Conservation (phyloP, 108 stramenopile species). For the Chaetoceros tenuissimus region DNA sequence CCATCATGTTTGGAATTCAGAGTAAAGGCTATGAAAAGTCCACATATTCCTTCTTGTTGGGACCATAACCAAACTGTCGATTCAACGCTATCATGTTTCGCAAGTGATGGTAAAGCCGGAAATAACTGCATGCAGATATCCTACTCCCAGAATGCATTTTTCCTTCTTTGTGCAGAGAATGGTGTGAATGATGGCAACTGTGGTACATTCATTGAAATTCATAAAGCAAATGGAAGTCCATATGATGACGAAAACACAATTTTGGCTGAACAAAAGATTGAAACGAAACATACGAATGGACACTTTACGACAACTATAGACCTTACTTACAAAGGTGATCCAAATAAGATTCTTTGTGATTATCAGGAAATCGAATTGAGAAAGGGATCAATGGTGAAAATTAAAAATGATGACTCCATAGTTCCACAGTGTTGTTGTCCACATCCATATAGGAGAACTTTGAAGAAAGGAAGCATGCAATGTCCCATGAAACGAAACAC, state of each 20-base stretch:
- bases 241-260: constrained; percentile 31
- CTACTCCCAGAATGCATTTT: constrained; percentile 33
- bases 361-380: constrained; percentile 26
- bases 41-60: constrained; percentile 29
- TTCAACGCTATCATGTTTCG: constrained; percentile 26
- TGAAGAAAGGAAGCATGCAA: constrained; percentile 24
- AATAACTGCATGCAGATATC: constrained; percentile 40
- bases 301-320: constrained; percentile 32
- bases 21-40: constrained; percentile 15
- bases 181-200: constrained; percentile 29
- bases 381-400: constrained; percentile 28
- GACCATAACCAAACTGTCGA: constrained; percentile 50
- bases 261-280: constrained; percentile 25
- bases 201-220: constrained; percentile 47
- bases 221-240: constrained; percentile 22
- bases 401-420: constrained; percentile 8
- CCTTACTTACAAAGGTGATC: constrained; percentile 32
- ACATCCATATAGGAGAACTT: constrained; percentile 8
- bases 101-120: constrained; percentile 12
- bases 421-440: constrained; percentile 34
- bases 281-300: constrained; percentile 14
- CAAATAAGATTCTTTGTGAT: constrained; percentile 28
- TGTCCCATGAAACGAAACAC: constrained; percentile 22
- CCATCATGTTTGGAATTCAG: constrained; percentile 28
- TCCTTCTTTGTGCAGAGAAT: constrained; percentile 25